These are phyloP conservation scores for Sonneratia alba DNA, from an alignment of 345 rosid genomes.

Conservation along the genomic window DNA sequence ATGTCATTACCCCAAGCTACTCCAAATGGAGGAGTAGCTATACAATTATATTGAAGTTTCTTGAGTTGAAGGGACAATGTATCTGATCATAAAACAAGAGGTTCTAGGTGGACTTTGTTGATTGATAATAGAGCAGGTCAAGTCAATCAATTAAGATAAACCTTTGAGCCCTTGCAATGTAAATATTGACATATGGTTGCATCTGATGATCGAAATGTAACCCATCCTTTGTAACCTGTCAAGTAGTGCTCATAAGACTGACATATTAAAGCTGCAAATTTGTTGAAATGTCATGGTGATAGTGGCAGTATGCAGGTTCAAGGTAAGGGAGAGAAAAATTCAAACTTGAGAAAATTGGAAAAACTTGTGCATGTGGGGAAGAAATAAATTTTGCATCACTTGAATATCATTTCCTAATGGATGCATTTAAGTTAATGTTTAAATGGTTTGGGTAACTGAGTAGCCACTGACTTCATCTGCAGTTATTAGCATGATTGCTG, in stretches of 20 bases:
- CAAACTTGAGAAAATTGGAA: background rate
- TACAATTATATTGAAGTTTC: background rate
- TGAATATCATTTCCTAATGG: background rate
- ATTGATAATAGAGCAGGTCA: background rate
- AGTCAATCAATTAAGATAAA: background rate
- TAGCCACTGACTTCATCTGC: background rate
- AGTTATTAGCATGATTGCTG: background rate
- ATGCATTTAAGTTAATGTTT: background rate
- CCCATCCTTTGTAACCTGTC: background rate
- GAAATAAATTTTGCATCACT: background rate
- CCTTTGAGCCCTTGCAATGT: background rate
- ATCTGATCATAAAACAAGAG: background rate
- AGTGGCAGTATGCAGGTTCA: too few relatives aligned
- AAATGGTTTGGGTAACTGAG: background rate
- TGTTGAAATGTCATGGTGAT: background rate
- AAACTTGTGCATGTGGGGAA: background rate
- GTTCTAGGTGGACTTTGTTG: background rate
- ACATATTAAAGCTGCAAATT: background rate
- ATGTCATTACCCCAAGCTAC: background rate
- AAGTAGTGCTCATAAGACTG: background rate
- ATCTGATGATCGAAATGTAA: background rate
- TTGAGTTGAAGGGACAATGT: background rate
- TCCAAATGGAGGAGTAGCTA: background rate
- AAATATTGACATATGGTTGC: background rate
- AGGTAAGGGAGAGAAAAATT: background rate